These are phyloP conservation scores for Arctium lappa DNA, from an alignment of 129 eudicot species.

Conservation along the genomic window DNA sequence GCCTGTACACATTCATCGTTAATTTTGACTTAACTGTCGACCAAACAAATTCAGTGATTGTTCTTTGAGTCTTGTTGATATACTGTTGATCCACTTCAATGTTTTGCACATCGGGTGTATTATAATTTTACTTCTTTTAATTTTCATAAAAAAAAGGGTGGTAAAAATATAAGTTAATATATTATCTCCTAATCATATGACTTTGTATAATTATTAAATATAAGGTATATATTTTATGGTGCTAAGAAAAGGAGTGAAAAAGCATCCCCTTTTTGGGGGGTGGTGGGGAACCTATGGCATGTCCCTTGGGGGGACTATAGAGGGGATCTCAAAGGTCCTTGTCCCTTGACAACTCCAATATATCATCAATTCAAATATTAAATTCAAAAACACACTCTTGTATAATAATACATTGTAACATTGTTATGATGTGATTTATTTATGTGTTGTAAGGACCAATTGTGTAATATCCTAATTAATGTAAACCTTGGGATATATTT, in stretches of 20 bases:
- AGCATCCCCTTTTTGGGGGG: constrained; percentile 29
- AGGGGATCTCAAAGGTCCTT: constrained; percentile 33
- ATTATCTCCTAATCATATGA: constrained; percentile 2
- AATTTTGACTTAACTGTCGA: background rate
- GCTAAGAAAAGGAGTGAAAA: constrained; percentile 11
- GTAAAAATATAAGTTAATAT: background rate
- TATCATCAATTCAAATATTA: background rate
- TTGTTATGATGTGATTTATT: background rate
- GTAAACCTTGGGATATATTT: too few species aligned
- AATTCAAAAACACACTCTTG: background rate
- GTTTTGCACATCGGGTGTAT: background rate
- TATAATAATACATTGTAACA: background rate
- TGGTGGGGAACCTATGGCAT: constrained; percentile 36
- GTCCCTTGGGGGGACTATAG: constrained; percentile 33
- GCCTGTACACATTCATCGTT: background rate
- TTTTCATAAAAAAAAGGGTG: background rate
- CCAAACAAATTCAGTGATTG: background rate
- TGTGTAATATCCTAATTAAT: too few species aligned
- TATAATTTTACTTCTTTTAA: background rate
- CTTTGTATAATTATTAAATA: background rate
- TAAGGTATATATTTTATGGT: background rate
- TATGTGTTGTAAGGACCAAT: too few species aligned
- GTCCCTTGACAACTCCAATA: constrained; percentile 17
- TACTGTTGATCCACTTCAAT: background rate
- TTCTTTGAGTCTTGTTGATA: background rate